Evolutionary conservation across 1,284 basidiomycete species (phyloP).

Genomic region (Tetrapyrgos nigripes): DNA sequence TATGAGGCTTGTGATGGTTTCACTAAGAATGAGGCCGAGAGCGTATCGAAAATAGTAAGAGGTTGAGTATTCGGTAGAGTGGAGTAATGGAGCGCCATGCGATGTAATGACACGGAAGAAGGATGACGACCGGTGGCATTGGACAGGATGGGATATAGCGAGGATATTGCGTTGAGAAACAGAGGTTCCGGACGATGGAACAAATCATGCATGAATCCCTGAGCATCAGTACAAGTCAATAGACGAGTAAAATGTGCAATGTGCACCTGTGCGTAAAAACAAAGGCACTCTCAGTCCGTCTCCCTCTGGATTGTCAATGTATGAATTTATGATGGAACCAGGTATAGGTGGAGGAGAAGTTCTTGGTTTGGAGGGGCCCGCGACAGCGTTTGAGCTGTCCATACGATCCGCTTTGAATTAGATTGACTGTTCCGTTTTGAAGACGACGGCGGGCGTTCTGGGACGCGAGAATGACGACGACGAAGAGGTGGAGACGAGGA

Average conservation of each 20-base stretch:
- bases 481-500: background rate
- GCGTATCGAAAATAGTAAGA: background rate
- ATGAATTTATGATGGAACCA: constrained; percentile 17
- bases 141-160: constrained; percentile 17
- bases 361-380: constrained; percentile 45
- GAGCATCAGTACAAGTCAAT: background rate
- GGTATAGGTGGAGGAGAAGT: constrained; percentile 27
- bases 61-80: constrained; percentile 6
- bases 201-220: background rate
- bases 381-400: constrained; percentile 41
- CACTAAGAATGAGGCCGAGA: constrained; percentile 34
- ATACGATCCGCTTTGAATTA: constrained; percentile 6
- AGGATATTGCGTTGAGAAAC: background rate
- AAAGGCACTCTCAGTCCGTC: background rate
- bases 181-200: background rate
- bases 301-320: background rate
- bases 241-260: background rate
- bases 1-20: constrained; percentile 52
- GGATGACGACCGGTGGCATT: too few relatives aligned
- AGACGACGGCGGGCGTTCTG: background rate
- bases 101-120: constrained; percentile 52
- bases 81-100: constrained; percentile 38
- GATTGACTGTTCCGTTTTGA: constrained; percentile 6
- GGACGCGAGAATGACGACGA: background rate
- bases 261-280: background rate